These are phyloP conservation scores for Diutina rugosa DNA, from an alignment of 1,139 yeast species.

Conservation along the genomic window DNA sequence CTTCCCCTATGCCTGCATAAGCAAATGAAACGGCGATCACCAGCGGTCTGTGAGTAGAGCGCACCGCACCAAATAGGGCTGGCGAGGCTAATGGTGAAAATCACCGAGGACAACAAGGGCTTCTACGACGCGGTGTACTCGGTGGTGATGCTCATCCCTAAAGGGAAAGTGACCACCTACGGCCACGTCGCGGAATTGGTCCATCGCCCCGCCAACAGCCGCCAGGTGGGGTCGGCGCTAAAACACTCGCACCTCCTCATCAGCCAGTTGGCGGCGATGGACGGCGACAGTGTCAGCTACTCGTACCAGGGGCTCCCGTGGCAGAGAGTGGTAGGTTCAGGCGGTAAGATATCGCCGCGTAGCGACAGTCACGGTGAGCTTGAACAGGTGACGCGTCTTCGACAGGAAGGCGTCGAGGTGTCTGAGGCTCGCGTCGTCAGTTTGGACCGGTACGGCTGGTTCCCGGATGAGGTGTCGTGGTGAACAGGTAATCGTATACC, in stretches of 20 bases:
- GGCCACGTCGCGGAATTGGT: conserved; percentile 62
- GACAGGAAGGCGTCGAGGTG: conserved; percentile 37
- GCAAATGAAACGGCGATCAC: not conserved
- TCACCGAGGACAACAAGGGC: conserved; percentile 34
- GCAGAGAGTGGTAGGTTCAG: conserved; percentile 64
- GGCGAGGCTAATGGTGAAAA: not conserved
- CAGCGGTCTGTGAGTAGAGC: not conserved
- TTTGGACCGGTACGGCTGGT: conserved; percentile 50
- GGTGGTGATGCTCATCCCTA: conserved; percentile 41
- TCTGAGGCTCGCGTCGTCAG: conserved; percentile 24
- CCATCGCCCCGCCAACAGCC: conserved; percentile 49
- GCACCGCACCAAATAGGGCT: not conserved
- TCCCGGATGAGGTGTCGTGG: conserved; percentile 34
- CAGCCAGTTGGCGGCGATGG: not conserved
- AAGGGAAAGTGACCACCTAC: conserved; percentile 57
- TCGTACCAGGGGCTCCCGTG: conserved; percentile 41
- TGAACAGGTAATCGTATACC: not conserved
- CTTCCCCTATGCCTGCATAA: not conserved
- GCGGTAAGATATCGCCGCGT: conserved; percentile 50
- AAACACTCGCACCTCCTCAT: conserved; percentile 26
- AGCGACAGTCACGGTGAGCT: conserved; percentile 26
- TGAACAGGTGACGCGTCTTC: conserved; percentile 33
- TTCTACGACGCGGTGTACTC: conserved; percentile 53
- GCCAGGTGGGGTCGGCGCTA: conserved; percentile 64
- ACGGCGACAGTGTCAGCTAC: not conserved